Conservation (phyloP, 768 basidiomycete genomes). For the Phylloporus rhodoxanthus region DNA sequence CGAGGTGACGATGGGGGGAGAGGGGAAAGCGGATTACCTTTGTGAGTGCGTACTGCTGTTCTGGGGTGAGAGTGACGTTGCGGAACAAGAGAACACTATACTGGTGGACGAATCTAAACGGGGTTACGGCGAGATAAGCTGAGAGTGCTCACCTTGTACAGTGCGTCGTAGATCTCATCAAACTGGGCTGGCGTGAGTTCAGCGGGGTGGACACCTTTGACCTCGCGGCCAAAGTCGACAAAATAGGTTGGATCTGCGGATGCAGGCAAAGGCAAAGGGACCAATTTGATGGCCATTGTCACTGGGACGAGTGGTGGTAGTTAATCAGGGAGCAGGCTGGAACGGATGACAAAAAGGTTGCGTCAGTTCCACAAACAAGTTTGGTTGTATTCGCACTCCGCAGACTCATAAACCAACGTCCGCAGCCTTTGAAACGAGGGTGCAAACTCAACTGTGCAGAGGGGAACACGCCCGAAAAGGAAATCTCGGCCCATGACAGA, state of each 20-base stretch:
- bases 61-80: constrained; percentile 60
- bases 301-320: no score
- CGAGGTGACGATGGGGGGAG: not conserved
- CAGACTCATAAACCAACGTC: not conserved
- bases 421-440: not conserved
- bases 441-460: not conserved
- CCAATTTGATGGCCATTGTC: constrained; percentile 61
- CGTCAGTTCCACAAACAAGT: no score
- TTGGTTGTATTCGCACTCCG: not conserved
- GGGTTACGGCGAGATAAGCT: not conserved
- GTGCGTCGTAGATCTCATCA: constrained; percentile 57
- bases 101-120: constrained; percentile 32
- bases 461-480: not conserved
- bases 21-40: constrained; percentile 45
- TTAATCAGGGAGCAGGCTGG: not conserved
- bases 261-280: constrained; percentile 65
- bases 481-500: not conserved
- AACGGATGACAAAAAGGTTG: not conserved
- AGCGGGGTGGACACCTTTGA: constrained; percentile 67
- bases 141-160: constrained; percentile 64
- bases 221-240: constrained; percentile 67
- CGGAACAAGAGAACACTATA: constrained; percentile 73
- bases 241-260: constrained; percentile 66
- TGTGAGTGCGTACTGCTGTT: constrained; percentile 79
- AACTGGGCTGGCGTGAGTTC: constrained; percentile 55